These are phyloP conservation scores for Emmonsiellopsis sp. DNA, from an alignment of 2,329 filamentous ascomycete species.

Conservation along the genomic window DNA sequence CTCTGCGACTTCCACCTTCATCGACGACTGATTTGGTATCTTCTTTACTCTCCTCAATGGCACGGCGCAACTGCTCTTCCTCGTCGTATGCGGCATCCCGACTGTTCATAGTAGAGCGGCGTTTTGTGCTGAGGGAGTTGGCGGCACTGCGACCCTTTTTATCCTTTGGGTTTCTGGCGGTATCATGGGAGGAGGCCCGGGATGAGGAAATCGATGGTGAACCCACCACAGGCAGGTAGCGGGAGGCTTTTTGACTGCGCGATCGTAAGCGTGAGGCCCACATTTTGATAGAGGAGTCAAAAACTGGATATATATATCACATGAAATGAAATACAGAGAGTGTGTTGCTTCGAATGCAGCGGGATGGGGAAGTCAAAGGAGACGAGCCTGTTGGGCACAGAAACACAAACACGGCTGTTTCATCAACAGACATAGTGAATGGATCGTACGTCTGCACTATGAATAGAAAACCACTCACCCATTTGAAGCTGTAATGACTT, in stretches of 20 bases:
- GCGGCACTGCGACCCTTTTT: slow-evolving; percentile 42
- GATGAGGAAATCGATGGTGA: slow-evolving; percentile 37
- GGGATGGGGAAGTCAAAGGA: not conserved
- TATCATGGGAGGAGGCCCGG: slow-evolving; percentile 33
- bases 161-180: slow-evolving; percentile 30
- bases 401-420: not conserved
- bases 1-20: slow-evolving; percentile 50
- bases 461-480: slow-evolving; percentile 55
- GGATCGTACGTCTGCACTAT: not conserved
- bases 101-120: slow-evolving; percentile 95
- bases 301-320: not conserved
- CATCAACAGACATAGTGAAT: not conserved
- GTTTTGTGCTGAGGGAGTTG: slow-evolving; percentile 58
- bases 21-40: slow-evolving; percentile 53
- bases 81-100: slow-evolving; percentile 92
- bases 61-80: slow-evolving; percentile 76
- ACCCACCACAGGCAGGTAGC: slow-evolving; percentile 53
- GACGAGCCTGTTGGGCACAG: not conserved
- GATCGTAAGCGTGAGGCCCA: slow-evolving; percentile 22
- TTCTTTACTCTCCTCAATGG: slow-evolving; percentile 91
- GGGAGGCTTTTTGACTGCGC: slow-evolving; percentile 52
- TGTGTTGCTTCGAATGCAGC: not conserved
- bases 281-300: slow-evolving; percentile 7
- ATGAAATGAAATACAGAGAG: not conserved
- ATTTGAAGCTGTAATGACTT: slow-evolving; percentile 67